Conservation (phyloP, 257 asterid genomes). For the Solanum sitiens region DNA sequence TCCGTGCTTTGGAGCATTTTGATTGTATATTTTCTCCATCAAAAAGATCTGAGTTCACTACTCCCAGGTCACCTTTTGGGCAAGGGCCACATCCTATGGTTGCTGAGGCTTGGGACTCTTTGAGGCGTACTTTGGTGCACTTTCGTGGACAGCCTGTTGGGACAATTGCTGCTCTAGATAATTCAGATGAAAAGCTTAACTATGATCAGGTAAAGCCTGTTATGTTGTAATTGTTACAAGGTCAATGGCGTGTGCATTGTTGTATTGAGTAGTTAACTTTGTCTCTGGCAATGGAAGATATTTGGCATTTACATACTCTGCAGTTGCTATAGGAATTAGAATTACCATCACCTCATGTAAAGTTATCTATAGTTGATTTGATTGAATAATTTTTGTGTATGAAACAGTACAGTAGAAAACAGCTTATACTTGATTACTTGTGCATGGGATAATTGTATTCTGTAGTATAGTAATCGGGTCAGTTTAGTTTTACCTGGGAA, state of each 20-base stretch:
- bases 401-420: background rate
- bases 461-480: background rate
- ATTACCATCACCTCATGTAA: background rate
- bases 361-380: background rate
- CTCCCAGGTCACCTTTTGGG: constrained; percentile 47
- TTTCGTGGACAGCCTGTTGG: constrained; percentile 85
- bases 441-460: background rate
- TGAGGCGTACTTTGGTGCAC: constrained; percentile 56
- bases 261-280: background rate
- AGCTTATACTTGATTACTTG: background rate
- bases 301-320: background rate
- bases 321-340: background rate
- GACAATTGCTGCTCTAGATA: constrained; percentile 75
- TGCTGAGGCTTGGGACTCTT: constrained; percentile 70
- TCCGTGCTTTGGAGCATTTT: constrained; percentile 35
- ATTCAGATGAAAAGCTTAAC: constrained; percentile 74
- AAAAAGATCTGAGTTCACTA: constrained; percentile 41
- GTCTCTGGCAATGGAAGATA: background rate
- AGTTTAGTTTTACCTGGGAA: background rate
- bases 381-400: background rate
- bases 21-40: constrained; percentile 41
- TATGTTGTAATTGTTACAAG: background rate
- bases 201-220: constrained; percentile 56
- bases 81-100: constrained; percentile 48
- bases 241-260: background rate